Base-by-base conservation (phyloP, 176 grass and related monocot species). In the Themeda triandra region DNA sequence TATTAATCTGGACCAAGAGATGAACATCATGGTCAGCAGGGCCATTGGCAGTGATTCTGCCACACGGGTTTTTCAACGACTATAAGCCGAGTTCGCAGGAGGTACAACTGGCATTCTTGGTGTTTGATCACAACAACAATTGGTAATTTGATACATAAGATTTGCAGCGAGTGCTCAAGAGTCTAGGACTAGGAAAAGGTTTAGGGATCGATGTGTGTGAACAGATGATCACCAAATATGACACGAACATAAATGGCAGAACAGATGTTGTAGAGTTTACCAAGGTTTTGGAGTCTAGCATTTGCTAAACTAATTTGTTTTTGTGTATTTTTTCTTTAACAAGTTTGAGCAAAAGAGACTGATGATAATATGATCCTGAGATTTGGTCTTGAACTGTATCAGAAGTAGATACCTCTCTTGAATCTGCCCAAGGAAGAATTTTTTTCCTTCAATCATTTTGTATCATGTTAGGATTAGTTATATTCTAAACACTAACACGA, bases 31-130 rank as follows among this genome's bases (percentile, higher is more conserved):
- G 3, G 3, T 37, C 79, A 76, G 31, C 66, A 76, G 51, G 75
- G 13, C 3, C 44, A 81, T 54, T 31, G 42, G 62, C 9, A 18
- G 24, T 53, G 80, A 86, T 40, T 77, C 58, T 40, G 71, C 92
- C 2, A 29, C 77, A 13, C 33, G 13, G 12, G 23, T 97, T 63
- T n/a, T 97, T 97, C 66, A 30, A 83, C 0, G 86, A 92, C 1
- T 79, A 91, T 6, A 92, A 97, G 13, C 92, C 92, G 29, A 97
- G 95, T 59, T 79, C 94, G 69, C 78, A 86, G 36, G 95, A 97
- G 82, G 83, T 92, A 24, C 72, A 85, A 37, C 29, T 82, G 85
- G 90, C 95, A n/a, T 94, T 97, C 75, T 84, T 25, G 73, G 70
- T 94, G 39, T 97, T 97, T 79, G 95, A 97, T 77, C 73, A 82